Evolutionary conservation across 306 rosid species (phyloP).

Genomic region (Cicer pinnatifidum): DNA sequence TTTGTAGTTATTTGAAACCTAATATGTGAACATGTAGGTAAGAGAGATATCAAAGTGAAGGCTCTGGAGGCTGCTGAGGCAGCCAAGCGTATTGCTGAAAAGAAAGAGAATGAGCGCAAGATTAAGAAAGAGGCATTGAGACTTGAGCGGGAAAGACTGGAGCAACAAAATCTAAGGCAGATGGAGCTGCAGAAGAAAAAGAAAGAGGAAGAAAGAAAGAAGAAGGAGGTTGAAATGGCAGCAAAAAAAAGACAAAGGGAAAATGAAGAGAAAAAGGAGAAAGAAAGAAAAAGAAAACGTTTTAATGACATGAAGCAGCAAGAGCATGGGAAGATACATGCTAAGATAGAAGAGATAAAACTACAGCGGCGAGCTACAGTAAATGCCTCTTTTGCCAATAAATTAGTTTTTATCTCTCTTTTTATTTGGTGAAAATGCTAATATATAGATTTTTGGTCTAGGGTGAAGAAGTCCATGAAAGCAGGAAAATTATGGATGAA

Average conservation of each 20-base stretch:
- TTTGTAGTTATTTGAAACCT: conserved; percentile 7
- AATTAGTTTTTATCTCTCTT: conserved; percentile 2
- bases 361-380: conserved; percentile 54
- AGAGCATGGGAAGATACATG: conserved; percentile 60
- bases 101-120: conserved; percentile 89
- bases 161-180: conserved; percentile 65
- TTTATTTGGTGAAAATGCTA: conserved; percentile 35
- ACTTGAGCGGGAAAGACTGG: conserved; percentile 68
- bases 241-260: conserved; percentile 89
- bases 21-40: conserved; percentile 59
- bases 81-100: conserved; percentile 78
- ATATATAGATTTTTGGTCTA: conserved; percentile 50
- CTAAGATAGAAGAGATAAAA: conserved; percentile 62
- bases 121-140: conserved; percentile 79
- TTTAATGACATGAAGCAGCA: conserved; percentile 66
- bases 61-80: conserved; percentile 91
- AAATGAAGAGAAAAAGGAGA: conserved; percentile 78
- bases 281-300: conserved; percentile 75
- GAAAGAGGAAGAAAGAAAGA: conserved; percentile 78
- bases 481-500: conserved; percentile 52
- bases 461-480: conserved; percentile 59
- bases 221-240: conserved; percentile 70
- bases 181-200: conserved; percentile 70
- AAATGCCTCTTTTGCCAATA: conserved; percentile 39
- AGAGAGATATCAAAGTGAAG: conserved; percentile 86